Conservation (phyloP, 352 stramenopile species). For the Phytophthora multivora region DNA sequence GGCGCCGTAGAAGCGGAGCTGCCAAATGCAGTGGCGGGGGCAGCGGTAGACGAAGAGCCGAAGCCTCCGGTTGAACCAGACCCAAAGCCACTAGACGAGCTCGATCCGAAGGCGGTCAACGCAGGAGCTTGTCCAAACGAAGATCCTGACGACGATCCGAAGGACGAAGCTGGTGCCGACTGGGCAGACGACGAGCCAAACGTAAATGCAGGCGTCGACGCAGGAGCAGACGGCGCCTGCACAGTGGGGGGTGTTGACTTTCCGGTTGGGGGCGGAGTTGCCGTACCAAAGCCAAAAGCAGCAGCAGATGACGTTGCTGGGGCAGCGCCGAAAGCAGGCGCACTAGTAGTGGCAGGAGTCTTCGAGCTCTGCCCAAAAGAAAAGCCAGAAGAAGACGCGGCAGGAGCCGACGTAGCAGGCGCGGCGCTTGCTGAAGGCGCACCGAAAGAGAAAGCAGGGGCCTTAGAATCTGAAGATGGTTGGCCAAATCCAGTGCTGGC, state of each 20-base stretch:
- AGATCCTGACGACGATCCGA: conserved; percentile 32
- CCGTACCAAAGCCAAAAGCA: conserved; percentile 25
- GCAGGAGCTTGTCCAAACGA: conserved; percentile 34
- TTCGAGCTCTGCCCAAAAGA: conserved; percentile 30
- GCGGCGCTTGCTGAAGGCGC: conserved; percentile 13
- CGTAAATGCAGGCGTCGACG: conserved; percentile 40
- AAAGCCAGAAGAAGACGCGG: conserved; percentile 27
- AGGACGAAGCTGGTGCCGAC: conserved; percentile 27
- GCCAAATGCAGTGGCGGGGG: conserved; percentile 42
- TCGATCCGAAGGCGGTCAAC: conserved; percentile 37
- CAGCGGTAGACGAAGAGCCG: conserved; percentile 24
- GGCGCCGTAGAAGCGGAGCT: conserved; percentile 31
- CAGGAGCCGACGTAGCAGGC: conserved; percentile 17
- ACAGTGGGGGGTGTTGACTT: conserved; percentile 11
- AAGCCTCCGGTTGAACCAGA: conserved; percentile 38
- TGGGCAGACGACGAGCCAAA: conserved; percentile 39
- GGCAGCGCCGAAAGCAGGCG: conserved; percentile 34
- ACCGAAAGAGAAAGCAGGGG: conserved; percentile 31
- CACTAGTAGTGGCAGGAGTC: conserved; percentile 12
- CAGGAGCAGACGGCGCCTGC: conserved; percentile 8
- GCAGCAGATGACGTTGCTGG: conserved; percentile 16
- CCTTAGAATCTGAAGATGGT: conserved; percentile 19
- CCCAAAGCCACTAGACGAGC: conserved; percentile 40
- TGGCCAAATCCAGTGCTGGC: conserved; percentile 33
- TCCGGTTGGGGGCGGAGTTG: conserved; percentile 8